Percentiles rank a stretch among this genome's conserved stretches.
Conservation (phyloP, 176 grass and related monocot genomes). For the Chloris gayana region DNA sequence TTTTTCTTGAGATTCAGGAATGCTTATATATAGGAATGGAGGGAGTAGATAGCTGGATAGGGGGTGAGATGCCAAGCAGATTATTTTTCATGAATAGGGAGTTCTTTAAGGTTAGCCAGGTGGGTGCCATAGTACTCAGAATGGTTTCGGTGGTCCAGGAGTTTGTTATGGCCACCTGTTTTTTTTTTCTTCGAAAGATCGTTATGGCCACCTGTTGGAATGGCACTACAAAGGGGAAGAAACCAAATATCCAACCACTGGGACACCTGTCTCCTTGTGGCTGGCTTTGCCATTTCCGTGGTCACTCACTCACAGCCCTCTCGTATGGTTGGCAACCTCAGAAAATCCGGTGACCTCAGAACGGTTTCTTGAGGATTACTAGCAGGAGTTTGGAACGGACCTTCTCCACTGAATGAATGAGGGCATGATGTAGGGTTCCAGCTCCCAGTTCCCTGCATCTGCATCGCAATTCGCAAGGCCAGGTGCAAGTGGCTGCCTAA, state of each 20-base stretch:
- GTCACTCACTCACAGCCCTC: not conserved
- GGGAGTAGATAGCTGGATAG: not conserved
- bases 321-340: not conserved
- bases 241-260: constrained; percentile 31
- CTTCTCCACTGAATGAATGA: not conserved
- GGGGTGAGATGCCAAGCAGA: not conserved
- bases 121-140: not conserved
- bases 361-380: not conserved
- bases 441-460: not conserved
- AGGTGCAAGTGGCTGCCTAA: not conserved
- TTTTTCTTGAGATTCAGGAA: too few species aligned
- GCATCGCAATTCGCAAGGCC: not conserved
- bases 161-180: constrained; percentile 25
- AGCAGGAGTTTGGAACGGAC: not conserved
- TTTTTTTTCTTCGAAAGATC: too few species aligned
- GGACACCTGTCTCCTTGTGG: constrained; percentile 3
- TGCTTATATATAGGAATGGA: too few species aligned
- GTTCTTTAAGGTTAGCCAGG: constrained; percentile 22
- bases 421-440: not conserved
- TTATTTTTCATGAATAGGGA: not conserved
- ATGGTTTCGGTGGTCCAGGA: constrained; percentile 26
- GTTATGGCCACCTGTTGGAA: constrained; percentile 28
- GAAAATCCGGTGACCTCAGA: not conserved
- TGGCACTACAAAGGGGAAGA: constrained; percentile 9
- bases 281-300: not conserved